These are phyloP conservation scores for Betula pendula DNA, from an alignment of 306 rosid genomes.

Conservation along the genomic window DNA sequence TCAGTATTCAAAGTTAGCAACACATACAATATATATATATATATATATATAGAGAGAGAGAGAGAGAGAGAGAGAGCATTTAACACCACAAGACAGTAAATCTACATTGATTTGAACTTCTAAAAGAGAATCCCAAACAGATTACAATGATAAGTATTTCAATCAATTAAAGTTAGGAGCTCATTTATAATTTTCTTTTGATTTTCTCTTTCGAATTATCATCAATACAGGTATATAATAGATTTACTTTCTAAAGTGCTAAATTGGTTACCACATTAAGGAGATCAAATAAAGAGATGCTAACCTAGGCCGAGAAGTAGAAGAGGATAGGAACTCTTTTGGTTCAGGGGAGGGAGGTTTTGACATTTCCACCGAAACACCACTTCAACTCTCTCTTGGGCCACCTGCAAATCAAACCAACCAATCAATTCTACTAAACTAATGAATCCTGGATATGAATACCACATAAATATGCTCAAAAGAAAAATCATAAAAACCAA, in stretches of 20 bases:
- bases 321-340: slow-evolving; percentile 39
- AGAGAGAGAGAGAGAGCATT: too few species aligned
- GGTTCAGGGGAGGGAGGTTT: slow-evolving; percentile 60
- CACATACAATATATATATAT: slow-evolving; percentile 21
- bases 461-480: neutral
- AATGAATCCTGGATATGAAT: neutral
- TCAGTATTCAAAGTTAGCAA: slow-evolving; percentile 18
- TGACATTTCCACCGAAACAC: slow-evolving; percentile 67
- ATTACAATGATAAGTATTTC: neutral
- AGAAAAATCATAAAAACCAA: neutral
- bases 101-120: neutral
- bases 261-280: neutral
- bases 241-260: neutral
- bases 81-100: neutral
- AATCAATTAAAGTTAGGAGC: neutral
- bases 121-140: neutral
- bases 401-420: slow-evolving; percentile 44
- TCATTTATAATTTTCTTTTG: neutral
- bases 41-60: too few species aligned
- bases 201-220: neutral
- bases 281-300: slow-evolving; percentile 15
- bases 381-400: slow-evolving; percentile 41
- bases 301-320: slow-evolving; percentile 48
- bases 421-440: slow-evolving; percentile 17
- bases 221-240: neutral